Evolutionary conservation across 805 yeast genomes (phyloP), one percentile per base, ranked within the genome.

Genomic region (Pichia rugopelliculosa): DNA sequence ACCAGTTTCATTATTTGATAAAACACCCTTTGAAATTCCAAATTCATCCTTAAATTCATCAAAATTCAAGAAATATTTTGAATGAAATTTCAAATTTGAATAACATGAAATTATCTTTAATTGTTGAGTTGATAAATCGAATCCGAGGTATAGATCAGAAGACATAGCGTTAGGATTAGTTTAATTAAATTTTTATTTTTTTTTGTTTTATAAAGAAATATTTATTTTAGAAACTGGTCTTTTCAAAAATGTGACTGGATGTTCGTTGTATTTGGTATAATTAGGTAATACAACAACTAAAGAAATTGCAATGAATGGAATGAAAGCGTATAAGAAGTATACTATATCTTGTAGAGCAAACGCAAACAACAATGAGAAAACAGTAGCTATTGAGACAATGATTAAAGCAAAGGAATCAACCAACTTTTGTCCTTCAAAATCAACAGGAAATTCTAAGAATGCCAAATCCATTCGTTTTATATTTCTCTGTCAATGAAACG

Each of bases 91-190:
- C 13, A 88, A 68, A 10, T 69, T 56, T 11, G 69, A 73, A 60
- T 79, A 70, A 27, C 86, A 77, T 23, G 83, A 82, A 39, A 88
- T 74, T 40, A 86, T 76, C 63, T 89, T 89, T 56, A 90, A 68
- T 59, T 88, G 96, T 61, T 89, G 97, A 15, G 96, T 89, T 1
- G 96, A 87, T 24, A 90, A 71, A 62, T 90, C 97, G 57, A 88
- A 79, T 1, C 96, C 96, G 50, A 86, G 64, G 58, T 66, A 81
- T 25, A 72, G 36, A 15, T 30, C 34, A n/a, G 18, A 15, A 13
- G 34, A 30, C 34, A 30, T 30, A 30, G 34, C 34, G 34, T 15
- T 27, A 11, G 18, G n/a, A 30, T 17, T 30, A n/a, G 13, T 26
- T 26, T 9, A 9, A 10, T 26, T 26, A 26, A 9, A 30, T 30